Evolutionary conservation across 257 asterid species (phyloP), one percentile per base, ranked within the genome.

Genomic region (Nicotiana knightiana): DNA sequence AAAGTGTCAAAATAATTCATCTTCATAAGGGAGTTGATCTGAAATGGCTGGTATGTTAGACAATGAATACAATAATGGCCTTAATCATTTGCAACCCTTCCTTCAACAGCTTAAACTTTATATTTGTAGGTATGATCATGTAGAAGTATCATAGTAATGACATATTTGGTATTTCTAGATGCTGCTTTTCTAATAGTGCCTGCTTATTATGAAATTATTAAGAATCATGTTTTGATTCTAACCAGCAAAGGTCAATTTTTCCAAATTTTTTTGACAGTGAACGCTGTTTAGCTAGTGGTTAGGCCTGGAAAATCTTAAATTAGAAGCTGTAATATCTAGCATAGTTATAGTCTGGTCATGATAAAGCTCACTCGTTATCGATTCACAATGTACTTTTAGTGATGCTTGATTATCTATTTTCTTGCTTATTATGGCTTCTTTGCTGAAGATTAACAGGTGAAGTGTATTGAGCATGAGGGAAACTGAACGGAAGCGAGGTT

Each of bases 391-490:
- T 70, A 43, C 12, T 43, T 37, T 70, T 70, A 39, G n/a, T 70
- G 58, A 70, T 70, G 78, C 54, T 46, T 17, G 59, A 46, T 71
- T 24, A 46, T 71, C 59, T 71, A 9, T 71, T 61, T 59, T 82
- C 84, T 82, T 48, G 37, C 54, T 71, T 67, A 66, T 59, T 84
- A 43, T 33, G 77, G 61, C 13, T 28, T 84, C 65, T 30, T 32
- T 53, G 66, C 62, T 87, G 82, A 86, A 87, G 94, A 81, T 84
- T 80, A 70, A 82, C 67, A 73, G 83, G 84, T 81, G 57, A 37
- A 65, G 77, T 65, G 58, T 53, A 82, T 75, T 62, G 85, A 90
- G 83, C 88, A 93, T 95, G 97, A 95, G 89, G 88, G 97, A 93
- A 82, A 83, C 88, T 30, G 96, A 92, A 62, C 90, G 85, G 89